These are phyloP conservation scores for Mycosphaerelloides madeirae DNA, from an alignment of 2,329 filamentous ascomycete species.

Conservation along the genomic window DNA sequence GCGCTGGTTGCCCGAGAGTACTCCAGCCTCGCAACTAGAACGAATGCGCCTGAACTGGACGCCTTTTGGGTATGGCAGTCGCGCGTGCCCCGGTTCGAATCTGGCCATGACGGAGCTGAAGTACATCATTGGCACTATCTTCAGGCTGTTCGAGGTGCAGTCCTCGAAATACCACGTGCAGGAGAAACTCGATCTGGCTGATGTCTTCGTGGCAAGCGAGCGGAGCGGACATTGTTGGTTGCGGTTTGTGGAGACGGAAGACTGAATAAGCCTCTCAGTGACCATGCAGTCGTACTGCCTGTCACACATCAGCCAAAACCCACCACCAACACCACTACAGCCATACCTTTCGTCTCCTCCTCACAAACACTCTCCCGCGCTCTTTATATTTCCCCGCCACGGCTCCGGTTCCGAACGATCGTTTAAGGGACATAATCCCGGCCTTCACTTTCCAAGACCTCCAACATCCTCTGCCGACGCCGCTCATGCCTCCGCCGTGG, in stretches of 20 bases:
- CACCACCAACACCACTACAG: too few species aligned
- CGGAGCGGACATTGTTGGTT: constrained; percentile 13
- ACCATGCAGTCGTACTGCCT: too few species aligned
- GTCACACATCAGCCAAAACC: too few species aligned
- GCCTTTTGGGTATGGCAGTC: constrained; percentile 43
- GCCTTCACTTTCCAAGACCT: too few species aligned
- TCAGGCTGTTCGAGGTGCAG: constrained; percentile 5
- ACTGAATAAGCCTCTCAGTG: too few species aligned
- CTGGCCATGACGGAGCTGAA: constrained; percentile 56
- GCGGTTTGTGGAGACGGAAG: constrained; percentile 3
- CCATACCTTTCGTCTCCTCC: too few species aligned
- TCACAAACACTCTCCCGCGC: too few species aligned
- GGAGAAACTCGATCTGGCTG: constrained; percentile 9
- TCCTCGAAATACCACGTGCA: constrained; percentile 1
- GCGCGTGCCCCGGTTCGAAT: constrained; percentile 45
- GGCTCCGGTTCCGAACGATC: too few species aligned
- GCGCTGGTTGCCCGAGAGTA: constrained; percentile 29
- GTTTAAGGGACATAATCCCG: too few species aligned
- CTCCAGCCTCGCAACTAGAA: constrained; percentile 16
- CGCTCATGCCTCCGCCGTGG: too few species aligned
- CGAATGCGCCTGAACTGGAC: constrained; percentile 43
- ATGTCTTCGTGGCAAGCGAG: constrained; percentile 14
- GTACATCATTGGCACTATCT: constrained; percentile 16
- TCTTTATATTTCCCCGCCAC: too few species aligned
- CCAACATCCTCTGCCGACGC: too few species aligned